Evolutionary conservation across 345 rosid species (phyloP), one percentile per base, ranked within the genome.

Genomic region (Crucihimalaya himalaica): DNA sequence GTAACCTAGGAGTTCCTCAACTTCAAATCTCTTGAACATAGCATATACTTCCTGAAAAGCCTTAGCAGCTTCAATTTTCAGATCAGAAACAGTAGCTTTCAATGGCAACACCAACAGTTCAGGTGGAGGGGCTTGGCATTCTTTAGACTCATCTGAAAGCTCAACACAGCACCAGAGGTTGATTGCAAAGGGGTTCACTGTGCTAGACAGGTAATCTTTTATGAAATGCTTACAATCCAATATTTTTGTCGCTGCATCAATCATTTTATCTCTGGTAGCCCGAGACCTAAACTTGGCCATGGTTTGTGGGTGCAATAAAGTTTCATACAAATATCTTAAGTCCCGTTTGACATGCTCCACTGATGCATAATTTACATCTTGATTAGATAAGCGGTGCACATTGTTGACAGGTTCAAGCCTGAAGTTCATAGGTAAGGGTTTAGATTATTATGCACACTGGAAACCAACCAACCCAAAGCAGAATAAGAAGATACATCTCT

Each of bases 221-320:
- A 86, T 70, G 69, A 91, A 91, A 39, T 88, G 88, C 70, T 91
- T 88, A 79, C 97, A 87, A 65, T 91, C 97, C 7, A 88, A 81
- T 73, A 91, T 82, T 73, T 81, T 91, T 28, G 78, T 80, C 28
- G 84, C 89, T 5, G 84, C 79, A 31, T 83, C 86, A 15, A 62
- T 68, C 83, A 83, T 58, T 1, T 37, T 31, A 27, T 82, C 80
- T 58, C 79, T 77, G 19, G 81, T 78, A 5, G 77, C 76, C 18
- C 64, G 81, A 53, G 83, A 79, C 53, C 80, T 72, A 45, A 67
- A 74, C 63, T 73, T 52, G 27, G 53, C 66, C 73, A 74, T 73
- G 12, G 74, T 81, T 76, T 77, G 83, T 40, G 88, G 92, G 63
- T 80, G 77, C 43, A 91, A 60, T 72, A 91, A 72, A 16, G 80